Conservation (phyloP, 352 stramenopile species). For the Phytophthora citrophthora region DNA sequence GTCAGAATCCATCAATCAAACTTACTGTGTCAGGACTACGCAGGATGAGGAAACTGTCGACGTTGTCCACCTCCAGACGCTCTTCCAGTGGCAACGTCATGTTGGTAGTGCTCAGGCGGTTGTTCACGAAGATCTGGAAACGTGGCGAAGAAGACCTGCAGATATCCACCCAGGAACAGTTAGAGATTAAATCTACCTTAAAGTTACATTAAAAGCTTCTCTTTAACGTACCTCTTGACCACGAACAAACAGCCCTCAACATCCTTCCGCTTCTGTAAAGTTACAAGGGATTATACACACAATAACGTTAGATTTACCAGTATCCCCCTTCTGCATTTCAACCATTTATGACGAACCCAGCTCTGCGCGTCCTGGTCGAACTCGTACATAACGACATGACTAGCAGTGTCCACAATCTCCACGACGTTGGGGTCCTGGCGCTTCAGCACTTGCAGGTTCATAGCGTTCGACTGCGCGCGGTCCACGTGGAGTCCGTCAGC, state of each 20-base stretch:
- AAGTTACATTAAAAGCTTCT: no score
- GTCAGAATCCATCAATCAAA: background rate
- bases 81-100: slow-evolving; percentile 81
- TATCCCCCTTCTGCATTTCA: no score
- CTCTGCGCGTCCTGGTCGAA: slow-evolving; percentile 84
- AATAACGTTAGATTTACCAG: slow-evolving; percentile 10
- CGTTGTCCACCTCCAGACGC: slow-evolving; percentile 78
- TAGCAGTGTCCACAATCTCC: slow-evolving; percentile 87
- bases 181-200: no score
- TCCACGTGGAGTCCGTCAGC: slow-evolving; percentile 63
- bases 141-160: slow-evolving; percentile 71
- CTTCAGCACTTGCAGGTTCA: slow-evolving; percentile 90
- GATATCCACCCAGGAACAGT: background rate
- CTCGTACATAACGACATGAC: slow-evolving; percentile 90
- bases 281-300: background rate
- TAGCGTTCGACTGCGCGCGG: slow-evolving; percentile 82
- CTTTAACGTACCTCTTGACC: slow-evolving; percentile 63
- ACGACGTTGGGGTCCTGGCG: slow-evolving; percentile 79
- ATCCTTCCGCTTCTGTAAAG: slow-evolving; percentile 83
- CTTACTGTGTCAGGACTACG: slow-evolving; percentile 66
- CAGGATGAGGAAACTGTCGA: slow-evolving; percentile 88
- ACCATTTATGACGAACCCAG: slow-evolving; percentile 61
- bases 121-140: slow-evolving; percentile 91
- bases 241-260: slow-evolving; percentile 88
- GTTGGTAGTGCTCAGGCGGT: slow-evolving; percentile 89